phyloP scores from a whole-genome alignment of 352 stramenopile genomes.

The Globisporangium radiosum region DNA sequence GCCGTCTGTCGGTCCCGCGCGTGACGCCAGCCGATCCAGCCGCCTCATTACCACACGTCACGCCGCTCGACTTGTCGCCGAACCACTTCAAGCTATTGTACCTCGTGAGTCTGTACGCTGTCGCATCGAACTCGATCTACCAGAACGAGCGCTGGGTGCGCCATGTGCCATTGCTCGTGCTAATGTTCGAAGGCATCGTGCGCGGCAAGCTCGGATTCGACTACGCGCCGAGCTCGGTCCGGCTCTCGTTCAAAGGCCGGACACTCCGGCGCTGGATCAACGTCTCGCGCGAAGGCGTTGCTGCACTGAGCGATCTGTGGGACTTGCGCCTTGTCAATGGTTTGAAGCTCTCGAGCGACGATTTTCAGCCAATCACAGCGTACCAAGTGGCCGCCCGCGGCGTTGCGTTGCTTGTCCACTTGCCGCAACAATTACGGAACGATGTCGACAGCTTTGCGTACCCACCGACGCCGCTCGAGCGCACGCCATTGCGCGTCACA shows the following conservation, averaged over 20 bases:
- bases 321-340: constrained; percentile 91
- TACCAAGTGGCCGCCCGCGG: constrained; percentile 94
- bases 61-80: constrained; percentile 65
- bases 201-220: constrained; percentile 94
- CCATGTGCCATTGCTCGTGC: constrained; percentile 92
- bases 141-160: constrained; percentile 95
- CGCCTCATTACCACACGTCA: neutral
- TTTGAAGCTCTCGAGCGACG: constrained; percentile 90
- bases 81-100: constrained; percentile 97
- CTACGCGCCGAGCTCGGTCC: constrained; percentile 92
- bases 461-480: constrained; percentile 35
- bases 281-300: constrained; percentile 93
- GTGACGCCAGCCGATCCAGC: too few species aligned
- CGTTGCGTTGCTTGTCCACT: constrained; percentile 73
- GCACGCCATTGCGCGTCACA: constrained; percentile 34
- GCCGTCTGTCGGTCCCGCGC: too few species aligned
- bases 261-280: constrained; percentile 87
- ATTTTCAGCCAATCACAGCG: constrained; percentile 94
- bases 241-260: constrained; percentile 90
- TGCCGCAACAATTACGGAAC: constrained; percentile 65
- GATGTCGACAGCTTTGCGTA: constrained; percentile 67
- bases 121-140: constrained; percentile 79
- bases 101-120: constrained; percentile 93
- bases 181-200: constrained; percentile 96
- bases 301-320: constrained; percentile 92